phyloP scores from a whole-genome alignment of 495 filamentous ascomycete species.

The Cryomyces antarcticus region DNA sequence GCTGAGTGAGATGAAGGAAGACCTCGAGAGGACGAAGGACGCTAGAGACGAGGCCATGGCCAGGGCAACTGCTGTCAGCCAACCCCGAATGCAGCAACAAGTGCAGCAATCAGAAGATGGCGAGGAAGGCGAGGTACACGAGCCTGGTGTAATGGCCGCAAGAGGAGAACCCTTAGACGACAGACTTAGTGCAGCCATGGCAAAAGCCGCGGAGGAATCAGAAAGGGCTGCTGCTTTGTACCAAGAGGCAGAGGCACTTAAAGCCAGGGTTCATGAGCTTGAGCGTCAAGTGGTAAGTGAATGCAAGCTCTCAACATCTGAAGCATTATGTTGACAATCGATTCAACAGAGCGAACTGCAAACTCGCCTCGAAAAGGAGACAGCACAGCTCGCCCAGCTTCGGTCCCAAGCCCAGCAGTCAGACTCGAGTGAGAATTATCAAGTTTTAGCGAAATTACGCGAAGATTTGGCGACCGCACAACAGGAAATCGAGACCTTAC shows the following conservation, averaged over 20 bases:
- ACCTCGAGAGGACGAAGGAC: slow-evolving; percentile 9
- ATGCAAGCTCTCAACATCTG: not conserved
- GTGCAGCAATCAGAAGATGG: slow-evolving; percentile 11
- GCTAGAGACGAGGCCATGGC: slow-evolving; percentile 1
- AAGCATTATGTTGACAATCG: no score
- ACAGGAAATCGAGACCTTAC: slow-evolving; percentile 22
- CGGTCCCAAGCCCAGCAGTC: not conserved
- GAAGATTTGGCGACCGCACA: slow-evolving; percentile 24
- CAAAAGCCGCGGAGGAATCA: slow-evolving; percentile 22
- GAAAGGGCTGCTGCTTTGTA: slow-evolving; percentile 14
- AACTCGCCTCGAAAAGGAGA: slow-evolving; percentile 5
- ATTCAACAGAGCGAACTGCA: slow-evolving; percentile 7
- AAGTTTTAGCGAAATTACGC: slow-evolving; percentile 18
- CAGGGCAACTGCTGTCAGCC: not conserved
- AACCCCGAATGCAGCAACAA: not conserved
- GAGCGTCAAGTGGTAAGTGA: slow-evolving; percentile 28
- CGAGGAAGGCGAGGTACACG: slow-evolving; percentile 4
- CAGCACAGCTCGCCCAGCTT: slow-evolving; percentile 1
- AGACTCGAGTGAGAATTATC: slow-evolving; percentile 4
- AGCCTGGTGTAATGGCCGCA: slow-evolving; percentile 10
- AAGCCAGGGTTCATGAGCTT: slow-evolving; percentile 20
- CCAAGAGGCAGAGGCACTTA: slow-evolving; percentile 6
- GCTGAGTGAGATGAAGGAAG: slow-evolving; percentile 13
- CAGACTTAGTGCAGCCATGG: slow-evolving; percentile 22
- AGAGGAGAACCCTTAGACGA: slow-evolving; percentile 7